Conservation (phyloP, 2,329 filamentous ascomycete species). For the Fusarium poae region DNA sequence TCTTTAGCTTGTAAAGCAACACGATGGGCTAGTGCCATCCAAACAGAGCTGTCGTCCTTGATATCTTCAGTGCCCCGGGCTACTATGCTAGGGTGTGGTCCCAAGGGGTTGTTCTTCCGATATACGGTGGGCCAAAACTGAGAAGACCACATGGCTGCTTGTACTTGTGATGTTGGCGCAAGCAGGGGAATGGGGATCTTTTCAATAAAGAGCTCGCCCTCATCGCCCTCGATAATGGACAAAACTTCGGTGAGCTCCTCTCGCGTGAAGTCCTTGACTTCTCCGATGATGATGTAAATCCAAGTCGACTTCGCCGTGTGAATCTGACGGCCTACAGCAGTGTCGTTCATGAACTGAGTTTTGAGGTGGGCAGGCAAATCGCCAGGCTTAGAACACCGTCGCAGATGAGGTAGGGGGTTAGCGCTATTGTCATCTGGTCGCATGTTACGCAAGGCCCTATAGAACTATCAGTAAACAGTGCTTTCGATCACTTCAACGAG, state of each 20-base stretch:
- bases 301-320: conserved; percentile 71
- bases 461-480: conserved; percentile 32
- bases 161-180: conserved; percentile 79
- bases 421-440: conserved; percentile 69
- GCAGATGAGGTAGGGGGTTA: conserved; percentile 77
- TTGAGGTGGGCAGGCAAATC: conserved; percentile 77
- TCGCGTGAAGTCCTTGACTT: conserved; percentile 64
- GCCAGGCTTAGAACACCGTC: conserved; percentile 78
- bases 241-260: conserved; percentile 65
- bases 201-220: conserved; percentile 68
- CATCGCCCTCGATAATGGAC: conserved; percentile 63
- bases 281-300: conserved; percentile 70
- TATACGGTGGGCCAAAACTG: conserved; percentile 89
- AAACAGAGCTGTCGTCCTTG: conserved; percentile 71
- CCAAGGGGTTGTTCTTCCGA: conserved; percentile 87
- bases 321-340: conserved; percentile 65
- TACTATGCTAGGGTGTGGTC: conserved; percentile 83
- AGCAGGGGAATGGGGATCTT: conserved; percentile 77
- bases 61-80: conserved; percentile 78
- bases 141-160: conserved; percentile 79
- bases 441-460: conserved; percentile 67
- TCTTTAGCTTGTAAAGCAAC: conserved; percentile 71
- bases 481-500: neutral
- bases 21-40: conserved; percentile 75
- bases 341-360: conserved; percentile 70